Evolutionary conservation across 2,329 filamentous ascomycete species (phyloP).

Genomic region (Curvularia sp.): DNA sequence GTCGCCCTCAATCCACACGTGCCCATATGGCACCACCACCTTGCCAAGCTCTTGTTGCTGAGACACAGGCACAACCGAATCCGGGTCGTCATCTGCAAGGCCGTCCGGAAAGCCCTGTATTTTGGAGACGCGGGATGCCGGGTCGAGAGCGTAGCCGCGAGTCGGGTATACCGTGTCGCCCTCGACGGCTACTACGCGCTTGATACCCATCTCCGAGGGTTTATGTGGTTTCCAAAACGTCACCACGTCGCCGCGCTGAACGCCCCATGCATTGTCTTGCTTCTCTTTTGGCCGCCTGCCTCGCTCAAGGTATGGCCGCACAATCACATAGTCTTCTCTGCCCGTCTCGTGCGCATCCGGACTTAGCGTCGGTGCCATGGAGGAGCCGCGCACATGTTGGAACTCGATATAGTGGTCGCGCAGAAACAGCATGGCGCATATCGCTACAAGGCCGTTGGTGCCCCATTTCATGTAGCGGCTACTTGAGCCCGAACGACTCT

Average conservation of each 20-base stretch:
- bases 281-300: slow-evolving; percentile 1
- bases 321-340: slow-evolving; percentile 49
- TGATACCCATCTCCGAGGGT: slow-evolving; percentile 75
- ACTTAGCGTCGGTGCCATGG: slow-evolving; percentile 57
- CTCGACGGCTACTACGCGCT: slow-evolving; percentile 81
- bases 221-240: slow-evolving; percentile 65
- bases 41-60: slow-evolving; percentile 30
- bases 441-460: slow-evolving; percentile 23
- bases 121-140: not conserved
- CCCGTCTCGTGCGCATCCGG: slow-evolving; percentile 53
- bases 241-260: slow-evolving; percentile 56
- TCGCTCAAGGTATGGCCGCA: slow-evolving; percentile 35
- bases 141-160: slow-evolving; percentile 57
- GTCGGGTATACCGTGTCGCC: slow-evolving; percentile 72
- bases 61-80: slow-evolving; percentile 20
- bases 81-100: slow-evolving; percentile 33
- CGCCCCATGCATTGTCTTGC: slow-evolving; percentile 14
- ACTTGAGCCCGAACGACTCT: slow-evolving; percentile 13
- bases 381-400: slow-evolving; percentile 50
- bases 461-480: slow-evolving; percentile 23
- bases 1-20: slow-evolving; percentile 96
- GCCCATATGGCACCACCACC: slow-evolving; percentile 76
- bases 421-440: slow-evolving; percentile 37
- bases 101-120: slow-evolving; percentile 38
- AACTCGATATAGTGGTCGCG: slow-evolving; percentile 53